Base-by-base conservation (phyloP, 306 rosid genomes). In the Gillenia trifoliata region DNA sequence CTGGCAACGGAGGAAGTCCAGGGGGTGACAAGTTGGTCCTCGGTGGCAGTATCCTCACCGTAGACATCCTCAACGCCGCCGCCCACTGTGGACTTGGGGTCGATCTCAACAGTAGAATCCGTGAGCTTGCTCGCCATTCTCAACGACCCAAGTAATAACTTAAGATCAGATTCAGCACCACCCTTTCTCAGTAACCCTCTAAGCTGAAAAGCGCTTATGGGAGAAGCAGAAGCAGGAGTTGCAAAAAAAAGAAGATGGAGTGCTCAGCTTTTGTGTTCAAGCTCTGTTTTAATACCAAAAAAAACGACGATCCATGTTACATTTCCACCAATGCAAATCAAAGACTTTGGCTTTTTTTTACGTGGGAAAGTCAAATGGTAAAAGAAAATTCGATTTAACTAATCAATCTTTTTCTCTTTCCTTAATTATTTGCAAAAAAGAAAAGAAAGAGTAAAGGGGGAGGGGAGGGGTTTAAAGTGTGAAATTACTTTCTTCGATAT, bases 1-100 rank as follows among this genome's bases (percentile, higher is more conserved):
- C 99, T 94, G 68, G 99, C 96, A 57, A 94, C 99, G 0, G 99
- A 94, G 88, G 56, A 76, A 81, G 90, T 87, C 99, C 97, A 88
- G 5, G 99, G 99, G 73, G 96, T 94, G 80, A 92, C 86, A 26
- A 94, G 96, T 71, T 83, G 92, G 17, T 87, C 93, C 85, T 88
- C 96, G 8, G 97, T 88, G 81, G 99, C 99, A 20, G 86, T 75
- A 77, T 94, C 97, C 78, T 94, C 97, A 0, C 99, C 97, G 83
- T 91, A 88, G 63, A 90, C 34, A 11, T 94, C 99, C 88, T 72
- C 96, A 70, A 90, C 97, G 38, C 96, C 98, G 6, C 94, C 98
- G 40, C 85, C 78, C 11, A 87, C 91, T 78, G 82, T 43, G 85
- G 91, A 78, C 81, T 88, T 89, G 64, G 98, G 87, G 68, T 88